Evolutionary conservation across 306 rosid species (phyloP).

Genomic region (Prunus mira): DNA sequence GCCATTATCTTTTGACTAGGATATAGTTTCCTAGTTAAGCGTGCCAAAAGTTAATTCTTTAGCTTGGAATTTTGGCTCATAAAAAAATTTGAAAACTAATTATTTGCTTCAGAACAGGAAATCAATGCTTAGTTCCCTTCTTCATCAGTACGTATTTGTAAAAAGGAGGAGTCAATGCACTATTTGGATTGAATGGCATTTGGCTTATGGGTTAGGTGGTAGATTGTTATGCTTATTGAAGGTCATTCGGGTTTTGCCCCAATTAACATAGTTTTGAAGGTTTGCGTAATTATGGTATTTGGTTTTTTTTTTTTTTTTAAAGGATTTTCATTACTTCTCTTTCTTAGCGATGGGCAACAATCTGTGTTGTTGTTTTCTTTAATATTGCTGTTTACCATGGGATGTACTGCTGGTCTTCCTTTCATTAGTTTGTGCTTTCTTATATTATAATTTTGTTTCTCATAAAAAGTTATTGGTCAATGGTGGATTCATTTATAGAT

Average conservation of each 20-base stretch:
- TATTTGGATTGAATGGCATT: not conserved
- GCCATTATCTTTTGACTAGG: not conserved
- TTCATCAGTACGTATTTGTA: not conserved
- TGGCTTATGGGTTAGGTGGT: not conserved
- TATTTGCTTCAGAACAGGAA: not conserved
- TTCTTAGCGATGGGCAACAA: not conserved
- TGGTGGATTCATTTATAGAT: constrained; percentile 49
- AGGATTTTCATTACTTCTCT: too few relatives aligned
- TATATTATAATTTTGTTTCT: not conserved
- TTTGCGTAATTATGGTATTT: not conserved
- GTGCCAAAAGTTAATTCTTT: not conserved
- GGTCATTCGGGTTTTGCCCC: not conserved
- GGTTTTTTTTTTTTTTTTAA: not conserved
- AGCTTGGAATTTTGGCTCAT: not conserved
- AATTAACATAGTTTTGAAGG: not conserved
- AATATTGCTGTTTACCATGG: not conserved
- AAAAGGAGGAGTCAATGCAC: not conserved
- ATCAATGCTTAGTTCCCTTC: not conserved
- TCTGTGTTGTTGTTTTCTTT: not conserved
- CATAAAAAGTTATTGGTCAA: not conserved
- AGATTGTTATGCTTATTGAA: not conserved
- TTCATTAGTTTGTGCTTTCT: constrained; percentile 11
- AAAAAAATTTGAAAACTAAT: not conserved
- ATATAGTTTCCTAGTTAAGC: not conserved
- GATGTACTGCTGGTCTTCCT: constrained; percentile 7